phyloP scores from a whole-genome alignment of 805 yeast genomes.

The Starmera amethionina region DNA sequence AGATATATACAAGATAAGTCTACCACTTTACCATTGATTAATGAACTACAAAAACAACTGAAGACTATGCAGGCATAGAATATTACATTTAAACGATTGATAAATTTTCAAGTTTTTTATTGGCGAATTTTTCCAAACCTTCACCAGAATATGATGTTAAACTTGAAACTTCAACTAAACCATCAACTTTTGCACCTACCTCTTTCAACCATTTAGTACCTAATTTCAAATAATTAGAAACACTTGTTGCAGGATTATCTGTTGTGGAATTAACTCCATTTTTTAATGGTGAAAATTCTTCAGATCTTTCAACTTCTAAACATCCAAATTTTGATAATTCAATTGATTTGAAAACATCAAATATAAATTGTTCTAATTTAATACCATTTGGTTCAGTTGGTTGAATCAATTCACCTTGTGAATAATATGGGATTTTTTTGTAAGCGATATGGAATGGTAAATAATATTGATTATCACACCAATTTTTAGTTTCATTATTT shows the following conservation, averaged over 20 bases:
- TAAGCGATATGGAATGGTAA: slow-evolving; percentile 94
- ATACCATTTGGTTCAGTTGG: slow-evolving; percentile 85
- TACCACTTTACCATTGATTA: no score
- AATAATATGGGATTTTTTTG: slow-evolving; percentile 70
- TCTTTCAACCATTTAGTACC: slow-evolving; percentile 64
- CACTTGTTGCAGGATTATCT: slow-evolving; percentile 82
- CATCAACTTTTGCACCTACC: slow-evolving; percentile 58
- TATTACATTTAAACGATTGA: slow-evolving; percentile 25
- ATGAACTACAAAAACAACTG: no score
- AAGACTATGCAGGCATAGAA: not conserved
- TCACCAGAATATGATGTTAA: slow-evolving; percentile 69
- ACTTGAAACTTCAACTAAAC: slow-evolving; percentile 69
- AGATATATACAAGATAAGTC: no score
- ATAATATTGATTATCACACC: slow-evolving; percentile 55
- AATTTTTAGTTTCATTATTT: slow-evolving; percentile 44
- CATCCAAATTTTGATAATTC: slow-evolving; percentile 71
- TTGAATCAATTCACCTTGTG: slow-evolving; percentile 35
- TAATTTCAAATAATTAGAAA: slow-evolving; percentile 49
- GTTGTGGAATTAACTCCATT: slow-evolving; percentile 76
- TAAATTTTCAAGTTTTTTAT: slow-evolving; percentile 25
- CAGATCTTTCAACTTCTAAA: slow-evolving; percentile 76
- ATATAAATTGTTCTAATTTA: slow-evolving; percentile 92
- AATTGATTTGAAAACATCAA: slow-evolving; percentile 86
- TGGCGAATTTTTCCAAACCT: slow-evolving; percentile 48
- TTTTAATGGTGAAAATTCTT: slow-evolving; percentile 90